phyloP scores from a whole-genome alignment of 164 flowering plant genomes.

The Chimonanthus praecox region DNA sequence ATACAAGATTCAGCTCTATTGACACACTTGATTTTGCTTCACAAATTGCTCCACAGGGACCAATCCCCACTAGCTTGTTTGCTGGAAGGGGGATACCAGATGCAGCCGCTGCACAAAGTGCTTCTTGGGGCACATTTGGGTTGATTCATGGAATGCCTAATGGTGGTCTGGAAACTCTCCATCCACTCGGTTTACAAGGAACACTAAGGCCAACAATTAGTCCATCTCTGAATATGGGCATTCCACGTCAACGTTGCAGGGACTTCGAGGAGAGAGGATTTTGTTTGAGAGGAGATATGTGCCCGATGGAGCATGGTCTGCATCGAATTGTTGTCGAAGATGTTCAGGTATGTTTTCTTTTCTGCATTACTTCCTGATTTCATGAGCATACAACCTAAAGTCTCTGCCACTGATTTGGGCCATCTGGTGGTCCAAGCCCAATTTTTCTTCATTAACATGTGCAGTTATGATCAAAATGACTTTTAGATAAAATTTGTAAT shows the following conservation, averaged over 20 bases:
- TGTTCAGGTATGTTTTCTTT: constrained; percentile 66
- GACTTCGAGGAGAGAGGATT: constrained; percentile 99
- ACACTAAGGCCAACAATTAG: constrained; percentile 48
- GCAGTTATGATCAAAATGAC: neutral
- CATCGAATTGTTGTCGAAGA: constrained; percentile 92
- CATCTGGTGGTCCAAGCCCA: neutral
- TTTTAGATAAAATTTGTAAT: neutral
- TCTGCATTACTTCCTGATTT: neutral
- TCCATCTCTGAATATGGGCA: constrained; percentile 48
- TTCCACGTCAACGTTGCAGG: constrained; percentile 76
- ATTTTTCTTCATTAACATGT: neutral
- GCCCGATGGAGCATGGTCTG: constrained; percentile 98
- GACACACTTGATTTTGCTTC: constrained; percentile 48
- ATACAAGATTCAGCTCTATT: constrained; percentile 50
- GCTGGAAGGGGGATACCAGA: constrained; percentile 60
- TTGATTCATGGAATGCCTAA: constrained; percentile 62
- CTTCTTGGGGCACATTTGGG: constrained; percentile 75
- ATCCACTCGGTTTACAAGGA: constrained; percentile 63
- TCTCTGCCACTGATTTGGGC: neutral
- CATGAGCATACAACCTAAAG: neutral
- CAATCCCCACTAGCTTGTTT: constrained; percentile 48
- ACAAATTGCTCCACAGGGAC: constrained; percentile 54
- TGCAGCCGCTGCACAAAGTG: constrained; percentile 49
- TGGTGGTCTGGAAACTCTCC: constrained; percentile 67
- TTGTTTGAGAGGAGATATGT: constrained; percentile 95